Base-by-base conservation (phyloP, 257 asterid species). In the Solanum chmielewskii region DNA sequence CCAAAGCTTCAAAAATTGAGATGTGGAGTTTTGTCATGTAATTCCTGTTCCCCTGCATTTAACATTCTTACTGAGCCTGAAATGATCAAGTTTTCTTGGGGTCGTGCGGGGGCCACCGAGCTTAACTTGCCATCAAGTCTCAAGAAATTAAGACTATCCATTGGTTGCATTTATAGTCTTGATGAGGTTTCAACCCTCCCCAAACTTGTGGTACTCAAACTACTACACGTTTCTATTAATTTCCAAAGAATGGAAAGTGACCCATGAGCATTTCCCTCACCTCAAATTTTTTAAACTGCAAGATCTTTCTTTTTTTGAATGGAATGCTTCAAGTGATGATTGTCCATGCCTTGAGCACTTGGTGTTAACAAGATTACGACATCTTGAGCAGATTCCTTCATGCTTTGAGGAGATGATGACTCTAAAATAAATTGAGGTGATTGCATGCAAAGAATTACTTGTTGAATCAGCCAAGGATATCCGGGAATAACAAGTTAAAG, bases 231-330 rank as follows among this genome's bases (percentile, higher is more conserved):
- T 11, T 11, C 9, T 9, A 64, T 25, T 64, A 5, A 2, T 29
- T 11, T 9, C 9, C 71, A 1, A 41, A n/a, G 42, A 7, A 1
- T 69, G 77, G 77, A 9, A 81, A 6, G 83, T 76, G 77, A 60
- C 1, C 6, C 60, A 75, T 29, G 86, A 75, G 14, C 62, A 62
- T 25, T 88, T 88, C 27, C 70, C 3, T 29, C 3, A 35, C 20
- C 87, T 84, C 39, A 75, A 75, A 45, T 76, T 41, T 29, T 44
- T 88, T 56, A 62, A 76, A 35, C 70, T 88, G 9, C 44, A 84
- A 45, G 10, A 12, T 49, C 6, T 52, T 71, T 42, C 68, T 25
- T 66, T 21, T 70, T 14, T 23, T 10, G 31, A 59, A 31, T 88
- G 89, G 87, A 5, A 37, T 84, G 73, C 42, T 31, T 37, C 44